phyloP scores from a whole-genome alignment of 106 monocot genomes.

The Apostasia ramifera region DNA sequence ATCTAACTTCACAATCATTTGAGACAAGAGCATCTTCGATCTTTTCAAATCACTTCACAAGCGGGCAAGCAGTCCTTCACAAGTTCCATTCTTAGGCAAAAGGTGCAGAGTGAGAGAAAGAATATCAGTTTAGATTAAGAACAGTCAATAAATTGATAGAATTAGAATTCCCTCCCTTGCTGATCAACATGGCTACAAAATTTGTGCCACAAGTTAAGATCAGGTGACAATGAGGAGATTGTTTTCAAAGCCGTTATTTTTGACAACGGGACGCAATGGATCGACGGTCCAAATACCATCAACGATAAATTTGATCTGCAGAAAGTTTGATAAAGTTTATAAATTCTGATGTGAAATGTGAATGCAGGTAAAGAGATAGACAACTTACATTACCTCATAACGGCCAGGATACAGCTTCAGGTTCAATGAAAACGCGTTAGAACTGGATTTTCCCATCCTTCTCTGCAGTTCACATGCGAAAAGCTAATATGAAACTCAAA shows the following conservation, averaged over 20 bases:
- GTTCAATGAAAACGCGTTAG: slow-evolving; percentile 53
- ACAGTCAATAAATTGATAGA: no score
- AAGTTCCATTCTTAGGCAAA: no score
- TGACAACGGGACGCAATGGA: slow-evolving; percentile 53
- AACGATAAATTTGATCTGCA: slow-evolving; percentile 91
- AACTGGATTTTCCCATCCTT: slow-evolving; percentile 65
- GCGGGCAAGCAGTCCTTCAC: no score
- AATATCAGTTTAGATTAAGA: no score
- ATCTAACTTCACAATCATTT: no score
- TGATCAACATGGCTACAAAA: no score
- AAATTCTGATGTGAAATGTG: background rate
- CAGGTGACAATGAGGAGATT: slow-evolving; percentile 52
- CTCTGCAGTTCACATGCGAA: slow-evolving; percentile 30
- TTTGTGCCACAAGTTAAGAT: background rate
- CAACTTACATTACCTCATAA: slow-evolving; percentile 53
- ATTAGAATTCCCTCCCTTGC: no score
- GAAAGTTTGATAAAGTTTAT: background rate
- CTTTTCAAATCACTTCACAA: no score
- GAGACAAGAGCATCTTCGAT: no score
- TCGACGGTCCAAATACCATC: slow-evolving; percentile 86
- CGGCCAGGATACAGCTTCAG: slow-evolving; percentile 80
- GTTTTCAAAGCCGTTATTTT: slow-evolving; percentile 59
- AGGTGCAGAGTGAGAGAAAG: no score
- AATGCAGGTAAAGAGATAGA: background rate
- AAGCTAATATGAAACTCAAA: no score